Base-by-base conservation (phyloP, 2,329 filamentous ascomycete genomes). In the Zarea fungicola region DNA sequence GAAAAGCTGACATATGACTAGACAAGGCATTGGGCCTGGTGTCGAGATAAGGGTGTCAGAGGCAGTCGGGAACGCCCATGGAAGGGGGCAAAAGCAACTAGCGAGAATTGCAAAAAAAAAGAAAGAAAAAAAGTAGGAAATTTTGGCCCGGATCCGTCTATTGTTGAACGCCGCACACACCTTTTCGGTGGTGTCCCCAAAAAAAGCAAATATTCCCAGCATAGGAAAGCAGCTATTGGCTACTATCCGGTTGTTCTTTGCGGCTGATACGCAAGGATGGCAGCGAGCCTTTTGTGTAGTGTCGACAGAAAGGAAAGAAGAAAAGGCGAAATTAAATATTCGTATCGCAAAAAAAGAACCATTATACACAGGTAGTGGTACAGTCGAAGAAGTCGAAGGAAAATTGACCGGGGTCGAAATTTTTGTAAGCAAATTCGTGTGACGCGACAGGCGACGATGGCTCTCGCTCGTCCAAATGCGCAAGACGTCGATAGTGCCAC, bases 221-320 rank as follows among this genome's bases (percentile, higher is more conserved):
- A 25, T 47, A 19, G 25, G 22, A 46, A 39, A 26, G 43, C 18
- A 25, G 31, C 43, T 29, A 22, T 18, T 25, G 43, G 37, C 43
- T 2, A 22, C 37, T 42, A 28, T 48, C 39, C 21, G 4, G 5
- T 16, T 25, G 14, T 18, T 40, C 49, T 58, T 61, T 63, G 63
- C 63, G 65, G 61, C 66, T 67, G 63, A 60, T 61, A 65, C 65
- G 64, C 65, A 63, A 66, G 58, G 56, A 52, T 54, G 64, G 65
- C 66, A 61, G 55, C 50, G 65, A 64, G 65, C 64, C 65, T 58
- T 54, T 55, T 60, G 58, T 67, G 57, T 65, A 63, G 31, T 64
- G 55, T 49, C 59, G 58, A 59, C 60, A 52, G 59, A 59, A 55
- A 61, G 56, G 60, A 64, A 65, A 42, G 35, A 21, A 28, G 34